Base-by-base conservation (phyloP, 202 grass and related monocot genomes). In the Setaria italica region DNA sequence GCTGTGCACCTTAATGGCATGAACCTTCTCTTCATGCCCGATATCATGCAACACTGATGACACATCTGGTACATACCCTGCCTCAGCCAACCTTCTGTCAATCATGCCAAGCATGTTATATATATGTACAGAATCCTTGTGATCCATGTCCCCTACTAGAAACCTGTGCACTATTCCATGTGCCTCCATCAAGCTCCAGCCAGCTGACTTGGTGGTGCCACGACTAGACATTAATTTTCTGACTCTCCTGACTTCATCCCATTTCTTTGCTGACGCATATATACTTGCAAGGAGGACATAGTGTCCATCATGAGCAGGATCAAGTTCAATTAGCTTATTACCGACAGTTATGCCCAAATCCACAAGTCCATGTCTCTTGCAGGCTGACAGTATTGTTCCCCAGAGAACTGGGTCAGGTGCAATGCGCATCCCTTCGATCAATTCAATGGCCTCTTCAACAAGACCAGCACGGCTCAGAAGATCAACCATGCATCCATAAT, bases 31-130 rank as follows among this genome's bases (percentile, higher is more conserved):
- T 82, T 94, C 92, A 71, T 94, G 80, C 21, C 78, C 90, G 39
- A 94, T 94, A 35, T 94, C 92, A 88, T 94, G 92, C 73, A 94
- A 88, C 30, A 94, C 88, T 12, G 82, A 83, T 51, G 92, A 94
- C 19, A 94, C 92, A 1, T 94, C 90, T 33, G 92, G 85, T 63
- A 81, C 80, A 70, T 94, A 94, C 42, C 92, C 92, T 81, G 87
- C 92, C 69, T 92, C 87, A 57, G 79, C 80, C 70, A 94, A 81
- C 72, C 85, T 88, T 68, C 71, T 90, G 72, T 84, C 49, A 59
- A 95, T 86, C 80, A 81, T 92, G 67, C 87, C 83, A 74, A 94
- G 92, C 42, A 69, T 92, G 65, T 74, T 86, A 82, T 92, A 88
- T 74, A 95, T 92, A 55, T 42, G 82, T 35, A 65, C 20, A 46